Evolutionary conservation across 2,329 filamentous ascomycete genomes (phyloP), one percentile per base, ranked within the genome.

Genomic region (Parastagonospora avenae): DNA sequence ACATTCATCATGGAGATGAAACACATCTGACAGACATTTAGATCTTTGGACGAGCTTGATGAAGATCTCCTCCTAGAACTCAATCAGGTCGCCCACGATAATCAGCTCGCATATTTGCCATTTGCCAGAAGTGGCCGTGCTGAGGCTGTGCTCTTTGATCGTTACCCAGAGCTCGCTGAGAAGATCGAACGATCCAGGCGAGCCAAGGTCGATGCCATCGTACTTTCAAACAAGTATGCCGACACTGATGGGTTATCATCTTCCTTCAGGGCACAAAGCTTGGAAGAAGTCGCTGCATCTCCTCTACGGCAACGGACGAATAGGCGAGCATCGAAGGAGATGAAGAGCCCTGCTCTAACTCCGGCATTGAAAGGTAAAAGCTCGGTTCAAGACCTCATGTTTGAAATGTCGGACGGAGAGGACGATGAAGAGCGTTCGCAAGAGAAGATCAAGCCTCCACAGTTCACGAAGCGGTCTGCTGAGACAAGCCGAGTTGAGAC

Each of bases 391-490:
- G 92, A 97, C 61, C 80, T 97, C 47, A 96, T 96, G 72, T 97
- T 97, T 67, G 86, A 91, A 59, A 97, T 97, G 92, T 93, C 96
- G 51, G 92, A 95, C 32, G 91, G 92, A 37, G 81, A 80, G 49
- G 57, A 72, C 12, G 65, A 66, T 5, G 51, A 57, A 2, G 42
- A 48, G 5, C 52, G 45, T 9, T 8, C 36, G 5, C 9, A 41
- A 1, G 46, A 55, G 7, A 61, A 54, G 29, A 66, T 70, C 42
- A 63, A 55, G n/a, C 58, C 59, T 5, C 67, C 60, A 10, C 61
- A 43, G 4, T 70, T 71, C 31, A 56, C 48, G 4, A 53, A 46
- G 4, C 12, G 27, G 8, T 42, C 37, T 10, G 33, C 32, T 11
- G 51, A 50, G 9, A 58, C 60, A n/a, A 48, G 48, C 2, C 12